A percentile compares a stretch with the other conserved stretches of the same genome.
These are phyloP conservation scores for Sodiomyces alkalinus DNA, from an alignment of 2,329 filamentous ascomycete species.

Conservation along the genomic window DNA sequence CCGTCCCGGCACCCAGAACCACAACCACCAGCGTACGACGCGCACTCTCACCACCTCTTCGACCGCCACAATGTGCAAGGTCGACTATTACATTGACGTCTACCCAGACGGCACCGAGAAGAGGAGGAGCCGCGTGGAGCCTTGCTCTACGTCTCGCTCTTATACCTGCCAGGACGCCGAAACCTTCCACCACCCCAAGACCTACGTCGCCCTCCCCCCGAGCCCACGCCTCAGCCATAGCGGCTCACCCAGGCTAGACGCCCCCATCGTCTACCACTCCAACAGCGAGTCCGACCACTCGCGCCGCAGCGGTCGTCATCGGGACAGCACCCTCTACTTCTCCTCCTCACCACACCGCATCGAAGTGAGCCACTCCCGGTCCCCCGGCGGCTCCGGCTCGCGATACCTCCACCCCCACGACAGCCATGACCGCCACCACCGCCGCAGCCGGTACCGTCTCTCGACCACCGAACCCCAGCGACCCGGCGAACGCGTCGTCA, in stretches of 20 bases:
- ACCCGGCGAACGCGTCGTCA: conserved; percentile 23
- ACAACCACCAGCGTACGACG: too few species aligned
- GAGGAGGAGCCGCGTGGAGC: conserved; percentile 17
- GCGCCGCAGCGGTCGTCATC: conserved; percentile 14
- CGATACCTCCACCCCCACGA: not conserved
- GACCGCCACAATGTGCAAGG: conserved; percentile 32
- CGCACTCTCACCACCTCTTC: too few species aligned
- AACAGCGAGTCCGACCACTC: conserved; percentile 20
- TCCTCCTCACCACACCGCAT: too few species aligned
- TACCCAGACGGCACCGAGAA: conserved; percentile 27
- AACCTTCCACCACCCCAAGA: conserved; percentile 24
- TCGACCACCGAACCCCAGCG: conserved; percentile 11
- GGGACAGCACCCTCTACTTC: too few species aligned
- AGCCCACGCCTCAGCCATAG: conserved; percentile 13
- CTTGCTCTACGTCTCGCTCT: conserved; percentile 23
- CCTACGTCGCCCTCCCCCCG: conserved; percentile 14
- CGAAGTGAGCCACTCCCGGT: too few species aligned
- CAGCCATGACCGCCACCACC: conserved; percentile 13
- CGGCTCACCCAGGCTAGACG: conserved; percentile 23
- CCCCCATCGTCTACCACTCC: conserved; percentile 15
- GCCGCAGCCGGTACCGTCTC: conserved; percentile 3
- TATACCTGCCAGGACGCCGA: conserved; percentile 25
- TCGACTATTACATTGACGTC: conserved; percentile 28
- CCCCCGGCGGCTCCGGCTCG: conserved; percentile 16
- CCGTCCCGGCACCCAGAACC: too few species aligned